These are phyloP conservation scores for Magnolia changhungtana DNA, from an alignment of 164 flowering plant genomes.

Conservation along the genomic window DNA sequence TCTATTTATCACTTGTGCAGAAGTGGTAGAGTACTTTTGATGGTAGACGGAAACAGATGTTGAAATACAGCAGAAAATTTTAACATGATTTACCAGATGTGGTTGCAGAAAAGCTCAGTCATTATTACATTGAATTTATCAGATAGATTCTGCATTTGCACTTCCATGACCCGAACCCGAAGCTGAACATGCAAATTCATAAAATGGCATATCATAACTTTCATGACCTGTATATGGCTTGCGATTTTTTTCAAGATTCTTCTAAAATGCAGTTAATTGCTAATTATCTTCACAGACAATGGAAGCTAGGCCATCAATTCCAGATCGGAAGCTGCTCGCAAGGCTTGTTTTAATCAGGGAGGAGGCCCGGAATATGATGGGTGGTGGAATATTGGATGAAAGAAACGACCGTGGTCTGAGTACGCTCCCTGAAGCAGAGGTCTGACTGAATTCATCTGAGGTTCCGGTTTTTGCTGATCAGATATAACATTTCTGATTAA, in stretches of 20 bases:
- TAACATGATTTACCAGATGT: background rate
- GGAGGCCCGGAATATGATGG: slow-evolving; percentile 98
- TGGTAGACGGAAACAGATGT: too few species aligned
- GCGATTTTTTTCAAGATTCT: background rate
- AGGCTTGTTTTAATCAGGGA: slow-evolving; percentile 94
- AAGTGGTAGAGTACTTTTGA: too few species aligned
- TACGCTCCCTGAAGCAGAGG: slow-evolving; percentile 95
- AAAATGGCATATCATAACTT: background rate
- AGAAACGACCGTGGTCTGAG: slow-evolving; percentile 88
- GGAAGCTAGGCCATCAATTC: slow-evolving; percentile 78
- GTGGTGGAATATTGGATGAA: slow-evolving; percentile 95
- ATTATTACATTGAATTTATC: background rate
- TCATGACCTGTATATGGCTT: background rate
- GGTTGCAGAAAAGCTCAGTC: background rate
- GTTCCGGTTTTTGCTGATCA: background rate
- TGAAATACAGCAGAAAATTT: too few species aligned
- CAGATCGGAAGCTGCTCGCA: slow-evolving; percentile 88
- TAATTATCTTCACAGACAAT: slow-evolving; percentile 51
- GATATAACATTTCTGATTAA: too few species aligned
- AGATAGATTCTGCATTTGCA: background rate
- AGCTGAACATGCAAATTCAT: background rate
- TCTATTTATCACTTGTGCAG: too few species aligned
- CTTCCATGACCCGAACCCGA: background rate
- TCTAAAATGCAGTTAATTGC: background rate
- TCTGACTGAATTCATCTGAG: slow-evolving; percentile 22